These are phyloP conservation scores for Hericium erinaceus DNA, from an alignment of 768 basidiomycete species.

Conservation along the genomic window DNA sequence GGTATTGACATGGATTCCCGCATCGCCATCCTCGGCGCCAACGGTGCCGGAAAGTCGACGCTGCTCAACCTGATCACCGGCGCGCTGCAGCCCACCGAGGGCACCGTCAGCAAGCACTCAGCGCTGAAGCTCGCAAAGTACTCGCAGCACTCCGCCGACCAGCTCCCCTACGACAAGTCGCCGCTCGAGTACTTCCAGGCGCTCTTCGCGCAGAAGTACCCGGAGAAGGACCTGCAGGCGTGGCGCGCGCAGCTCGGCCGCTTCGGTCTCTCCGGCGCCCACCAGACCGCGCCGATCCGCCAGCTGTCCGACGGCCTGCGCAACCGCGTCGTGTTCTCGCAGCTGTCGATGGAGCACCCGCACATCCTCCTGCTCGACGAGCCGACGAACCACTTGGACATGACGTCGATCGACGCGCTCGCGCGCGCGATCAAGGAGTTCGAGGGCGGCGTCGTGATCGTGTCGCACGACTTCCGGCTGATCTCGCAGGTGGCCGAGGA, in stretches of 20 bases:
- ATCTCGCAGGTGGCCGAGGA: conserved; percentile 98
- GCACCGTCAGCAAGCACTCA: conserved; percentile 84
- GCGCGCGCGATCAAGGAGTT: conserved; percentile 94
- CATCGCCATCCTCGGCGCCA: conserved; percentile 92
- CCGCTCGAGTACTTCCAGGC: conserved; percentile 92
- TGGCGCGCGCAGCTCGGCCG: conserved; percentile 94
- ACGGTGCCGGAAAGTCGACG: conserved; percentile 92
- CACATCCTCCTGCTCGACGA: conserved; percentile 91
- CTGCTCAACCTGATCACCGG: conserved; percentile 86
- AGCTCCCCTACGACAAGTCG: conserved; percentile 85
- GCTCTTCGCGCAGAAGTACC: conserved; percentile 73
- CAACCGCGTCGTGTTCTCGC: conserved; percentile 95
- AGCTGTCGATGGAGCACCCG: conserved; percentile 95
- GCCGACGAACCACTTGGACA: conserved; percentile 96
- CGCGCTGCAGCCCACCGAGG: conserved; percentile 67
- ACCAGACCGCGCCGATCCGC: conserved; percentile 90
- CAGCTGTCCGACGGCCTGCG: conserved; percentile 94
- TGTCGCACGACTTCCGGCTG: conserved; percentile 98
- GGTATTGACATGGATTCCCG: conserved; percentile 98
- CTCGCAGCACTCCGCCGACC: conserved; percentile 97
- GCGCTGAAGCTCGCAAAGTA: conserved; percentile 95
- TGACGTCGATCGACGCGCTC: conserved; percentile 96
- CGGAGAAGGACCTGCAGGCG: conserved; percentile 87
- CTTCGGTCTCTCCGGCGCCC: conserved; percentile 89
- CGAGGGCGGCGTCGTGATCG: conserved; percentile 97